These are phyloP conservation scores for Przewalskia tangutica DNA, from an alignment of 257 asterid species.

Conservation along the genomic window DNA sequence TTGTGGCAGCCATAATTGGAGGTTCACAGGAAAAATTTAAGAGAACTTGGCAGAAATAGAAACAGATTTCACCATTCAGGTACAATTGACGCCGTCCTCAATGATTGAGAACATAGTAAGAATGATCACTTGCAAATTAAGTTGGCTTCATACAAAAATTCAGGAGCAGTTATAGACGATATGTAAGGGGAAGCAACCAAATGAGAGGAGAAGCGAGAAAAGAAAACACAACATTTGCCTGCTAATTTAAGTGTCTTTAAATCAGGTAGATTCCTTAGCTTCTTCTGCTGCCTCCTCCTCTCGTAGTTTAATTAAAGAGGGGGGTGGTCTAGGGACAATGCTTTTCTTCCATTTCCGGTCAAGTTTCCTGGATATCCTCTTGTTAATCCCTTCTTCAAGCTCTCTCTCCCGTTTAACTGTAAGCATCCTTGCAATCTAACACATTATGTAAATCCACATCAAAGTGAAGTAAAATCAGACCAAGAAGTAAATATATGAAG, in stretches of 20 bases:
- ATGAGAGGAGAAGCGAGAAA: neutral
- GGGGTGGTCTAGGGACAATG: constrained; percentile 89
- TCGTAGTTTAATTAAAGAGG: constrained; percentile 64
- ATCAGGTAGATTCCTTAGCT: constrained; percentile 56
- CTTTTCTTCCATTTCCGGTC: constrained; percentile 90
- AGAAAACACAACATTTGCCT: neutral
- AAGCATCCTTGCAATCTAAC: constrained; percentile 77
- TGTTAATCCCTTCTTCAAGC: constrained; percentile 79
- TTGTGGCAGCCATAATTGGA: neutral
- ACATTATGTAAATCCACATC: neutral
- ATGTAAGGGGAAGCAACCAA: neutral
- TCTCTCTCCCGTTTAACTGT: constrained; percentile 94
- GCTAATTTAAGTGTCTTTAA: neutral
- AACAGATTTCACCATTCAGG: neutral
- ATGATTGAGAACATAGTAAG: neutral
- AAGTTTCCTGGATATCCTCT: constrained; percentile 83
- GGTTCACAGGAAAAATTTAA: neutral
- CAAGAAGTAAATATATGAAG: neutral
- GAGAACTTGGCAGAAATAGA: neutral
- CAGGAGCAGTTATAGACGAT: neutral
- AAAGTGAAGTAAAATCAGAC: neutral
- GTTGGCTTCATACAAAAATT: neutral
- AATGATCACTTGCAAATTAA: neutral
- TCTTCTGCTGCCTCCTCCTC: constrained; percentile 75
- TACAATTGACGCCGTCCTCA: neutral